Conservation (phyloP, 1,284 basidiomycete species). For the Rhodotorula sp. region DNA sequence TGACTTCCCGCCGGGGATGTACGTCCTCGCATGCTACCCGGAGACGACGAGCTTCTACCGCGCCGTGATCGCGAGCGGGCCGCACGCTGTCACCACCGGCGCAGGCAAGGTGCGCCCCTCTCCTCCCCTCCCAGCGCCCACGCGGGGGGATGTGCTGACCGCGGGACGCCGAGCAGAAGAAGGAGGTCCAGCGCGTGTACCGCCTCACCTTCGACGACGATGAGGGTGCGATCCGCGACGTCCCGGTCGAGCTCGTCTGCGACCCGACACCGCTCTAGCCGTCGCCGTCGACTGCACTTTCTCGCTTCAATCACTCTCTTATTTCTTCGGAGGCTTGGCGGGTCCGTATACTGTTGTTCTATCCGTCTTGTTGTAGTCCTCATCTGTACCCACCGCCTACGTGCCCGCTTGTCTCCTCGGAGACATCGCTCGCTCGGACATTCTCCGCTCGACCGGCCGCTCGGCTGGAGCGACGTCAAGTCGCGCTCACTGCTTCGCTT, state of each 20-base stretch:
- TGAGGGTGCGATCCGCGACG: constrained; percentile 34
- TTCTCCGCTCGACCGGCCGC: too few species aligned
- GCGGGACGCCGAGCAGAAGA: constrained; percentile 10
- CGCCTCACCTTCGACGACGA: constrained; percentile 48
- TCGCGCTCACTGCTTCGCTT: background rate
- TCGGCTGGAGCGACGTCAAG: too few species aligned
- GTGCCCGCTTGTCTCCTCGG: too few species aligned
- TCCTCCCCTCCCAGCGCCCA: background rate
- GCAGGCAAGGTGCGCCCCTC: constrained; percentile 39
- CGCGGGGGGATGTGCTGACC: too few species aligned
- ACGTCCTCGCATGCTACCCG: constrained; percentile 57
- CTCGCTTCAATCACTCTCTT: background rate
- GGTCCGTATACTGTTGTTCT: too few species aligned
- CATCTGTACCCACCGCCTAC: too few species aligned
- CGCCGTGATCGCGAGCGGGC: constrained; percentile 51
- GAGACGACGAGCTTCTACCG: constrained; percentile 58
- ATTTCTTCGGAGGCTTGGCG: background rate
- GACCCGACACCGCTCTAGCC: constrained; percentile 21
- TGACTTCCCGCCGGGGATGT: constrained; percentile 50
- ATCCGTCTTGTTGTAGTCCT: too few species aligned
- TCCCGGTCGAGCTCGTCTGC: constrained; percentile 40
- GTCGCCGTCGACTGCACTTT: background rate
- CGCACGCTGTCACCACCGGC: constrained; percentile 11
- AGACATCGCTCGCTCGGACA: too few species aligned
- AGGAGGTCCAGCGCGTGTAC: constrained; percentile 38